Base-by-base conservation (phyloP, 345 rosid species). In the Carallia brachiata region DNA sequence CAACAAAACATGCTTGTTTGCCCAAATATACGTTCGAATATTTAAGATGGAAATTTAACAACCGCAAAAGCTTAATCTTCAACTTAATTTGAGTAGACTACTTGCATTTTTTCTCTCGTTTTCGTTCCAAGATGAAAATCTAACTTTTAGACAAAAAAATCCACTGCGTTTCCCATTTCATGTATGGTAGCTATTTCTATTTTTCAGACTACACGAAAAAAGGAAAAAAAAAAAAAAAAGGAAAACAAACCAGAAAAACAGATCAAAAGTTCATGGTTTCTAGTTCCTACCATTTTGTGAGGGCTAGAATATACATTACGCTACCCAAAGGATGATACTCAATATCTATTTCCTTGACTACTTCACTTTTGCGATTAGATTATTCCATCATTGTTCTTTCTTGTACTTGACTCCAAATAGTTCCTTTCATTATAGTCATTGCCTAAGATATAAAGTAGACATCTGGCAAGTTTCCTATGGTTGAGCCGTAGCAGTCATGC, bases 401-500 rank as follows among this genome's bases (percentile, higher is more conserved):
- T 58, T 72, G 6, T 34, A 58, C 4, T 23, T 31, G 59, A 72
- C 70, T 65, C 65, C 75, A 57, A 2, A n/a, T n/a, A 6, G 17
- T 52, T 62, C 36, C 73, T 70, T 70, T 70, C 73, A 50, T 15
- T 27, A 40, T 13, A 62, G 60, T 31, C 30, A 8, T 55, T 31
- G 5, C 48, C 48, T 44, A 40, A 9, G 3, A 10, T 44, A 44
- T 44, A 10, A 23, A 55, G 15, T n/a, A n/a, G 6, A 4, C 8
- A 19, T 15, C 36, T 5, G 60, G 0, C 56, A 32, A 13, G 4
- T 63, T 63, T 28, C 52, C 4, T 71, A 8, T 55, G 55, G 75
- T 63, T 71, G 44, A 40, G 60, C 6, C 40, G 63, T 60, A 34
- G 53, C 39, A 17, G 58, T 66, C 76, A 13, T 15, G 44, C 59